Conservation (phyloP, 495 filamentous ascomycete genomes). For the Hypoxylon fuscum region DNA sequence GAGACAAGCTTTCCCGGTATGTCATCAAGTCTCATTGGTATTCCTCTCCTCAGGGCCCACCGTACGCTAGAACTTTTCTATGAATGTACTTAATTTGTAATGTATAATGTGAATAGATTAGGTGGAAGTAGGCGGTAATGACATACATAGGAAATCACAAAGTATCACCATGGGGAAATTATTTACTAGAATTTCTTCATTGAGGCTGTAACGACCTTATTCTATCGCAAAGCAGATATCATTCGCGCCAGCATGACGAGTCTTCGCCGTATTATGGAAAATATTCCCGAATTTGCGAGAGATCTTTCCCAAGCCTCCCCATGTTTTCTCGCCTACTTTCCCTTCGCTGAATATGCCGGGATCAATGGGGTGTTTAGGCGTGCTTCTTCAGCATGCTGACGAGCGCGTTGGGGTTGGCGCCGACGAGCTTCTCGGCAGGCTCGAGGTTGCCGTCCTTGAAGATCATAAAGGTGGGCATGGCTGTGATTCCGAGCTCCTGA, state of each 20-base stretch:
- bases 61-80: too few relatives aligned
- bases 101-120: too few relatives aligned
- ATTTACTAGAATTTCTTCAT: conserved; percentile 16
- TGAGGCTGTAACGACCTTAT: conserved; percentile 4
- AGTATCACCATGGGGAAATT: not conserved
- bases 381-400: conserved; percentile 59
- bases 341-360: not conserved
- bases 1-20: too few relatives aligned
- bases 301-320: too few relatives aligned
- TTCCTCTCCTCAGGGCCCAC: too few relatives aligned
- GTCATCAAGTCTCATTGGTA: too few relatives aligned
- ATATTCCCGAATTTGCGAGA: conserved; percentile 12
- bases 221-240: conserved; percentile 19
- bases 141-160: not conserved
- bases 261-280: not conserved
- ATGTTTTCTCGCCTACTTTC: not conserved
- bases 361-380: not conserved
- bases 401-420: conserved; percentile 78
- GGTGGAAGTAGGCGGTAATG: too few relatives aligned
- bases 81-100: too few relatives aligned
- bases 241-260: conserved; percentile 5
- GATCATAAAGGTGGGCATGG: conserved; percentile 94
- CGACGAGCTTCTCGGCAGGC: conserved; percentile 73
- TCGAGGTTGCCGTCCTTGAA: conserved; percentile 79
- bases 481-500: conserved; percentile 81